Percentiles rank a stretch among this genome's conserved stretches.
phyloP scores from a whole-genome alignment of 2,329 filamentous ascomycete genomes.

The Paraphoma sp. region DNA sequence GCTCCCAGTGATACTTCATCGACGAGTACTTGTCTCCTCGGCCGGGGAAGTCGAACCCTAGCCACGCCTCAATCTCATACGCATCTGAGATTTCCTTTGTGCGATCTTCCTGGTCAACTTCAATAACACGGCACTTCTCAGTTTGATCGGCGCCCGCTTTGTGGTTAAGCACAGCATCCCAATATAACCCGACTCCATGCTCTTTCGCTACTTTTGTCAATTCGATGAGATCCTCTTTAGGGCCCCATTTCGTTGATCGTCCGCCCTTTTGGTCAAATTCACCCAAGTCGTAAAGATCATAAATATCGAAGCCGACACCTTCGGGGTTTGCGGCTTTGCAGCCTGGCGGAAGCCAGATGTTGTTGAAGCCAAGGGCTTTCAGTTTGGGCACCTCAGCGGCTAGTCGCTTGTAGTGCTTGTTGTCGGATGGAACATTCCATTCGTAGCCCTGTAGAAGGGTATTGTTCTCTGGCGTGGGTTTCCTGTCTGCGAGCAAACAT shows the following conservation, averaged over 20 bases:
- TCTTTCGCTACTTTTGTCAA: constrained; percentile 60
- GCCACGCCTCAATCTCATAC: constrained; percentile 71
- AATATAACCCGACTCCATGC: constrained; percentile 65
- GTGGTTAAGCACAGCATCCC: constrained; percentile 76
- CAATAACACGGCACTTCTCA: constrained; percentile 67
- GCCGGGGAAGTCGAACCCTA: constrained; percentile 70
- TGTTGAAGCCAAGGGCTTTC: constrained; percentile 63
- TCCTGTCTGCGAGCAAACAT: constrained; percentile 23
- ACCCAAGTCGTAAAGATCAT: constrained; percentile 73
- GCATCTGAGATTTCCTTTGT: constrained; percentile 61
- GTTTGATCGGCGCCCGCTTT: constrained; percentile 72
- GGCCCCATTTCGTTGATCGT: constrained; percentile 72
- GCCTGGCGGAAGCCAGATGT: constrained; percentile 71
- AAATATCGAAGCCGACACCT: constrained; percentile 68
- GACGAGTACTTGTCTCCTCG: constrained; percentile 65
- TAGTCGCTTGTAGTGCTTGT: constrained; percentile 67
- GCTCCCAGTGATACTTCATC: constrained; percentile 70
- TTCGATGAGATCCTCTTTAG: constrained; percentile 64
- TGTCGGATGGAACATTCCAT: constrained; percentile 71
- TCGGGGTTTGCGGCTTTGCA: constrained; percentile 69
- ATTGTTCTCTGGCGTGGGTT: constrained; percentile 44
- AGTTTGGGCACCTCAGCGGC: constrained; percentile 59
- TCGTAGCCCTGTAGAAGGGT: constrained; percentile 74
- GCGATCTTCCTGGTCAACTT: constrained; percentile 68
- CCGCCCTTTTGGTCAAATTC: constrained; percentile 76